A percentile compares a stretch with the other conserved stretches of the same genome.
Conservation (phyloP, 768 basidiomycete genomes). For the Naganishia kalamii region DNA sequence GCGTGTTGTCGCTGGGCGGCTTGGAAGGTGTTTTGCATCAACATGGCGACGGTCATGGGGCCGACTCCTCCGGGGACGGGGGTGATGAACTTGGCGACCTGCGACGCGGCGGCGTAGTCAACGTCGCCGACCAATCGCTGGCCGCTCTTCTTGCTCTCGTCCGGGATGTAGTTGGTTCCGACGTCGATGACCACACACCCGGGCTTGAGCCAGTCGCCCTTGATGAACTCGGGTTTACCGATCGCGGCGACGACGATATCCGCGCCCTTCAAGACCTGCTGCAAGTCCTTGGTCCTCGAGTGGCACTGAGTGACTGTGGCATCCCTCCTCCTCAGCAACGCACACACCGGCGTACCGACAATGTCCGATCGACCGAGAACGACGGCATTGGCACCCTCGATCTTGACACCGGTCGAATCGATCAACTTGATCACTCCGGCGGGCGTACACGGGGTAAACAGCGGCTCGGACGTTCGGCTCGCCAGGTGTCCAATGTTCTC, state of each 20-base stretch:
- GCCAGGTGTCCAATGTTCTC: conserved; percentile 95
- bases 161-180: conserved; percentile 91
- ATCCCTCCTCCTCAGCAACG: conserved; percentile 79
- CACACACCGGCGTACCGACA: conserved; percentile 89
- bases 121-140: conserved; percentile 95
- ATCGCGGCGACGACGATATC: conserved; percentile 97
- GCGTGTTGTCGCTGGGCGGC: conserved; percentile 79
- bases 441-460: conserved; percentile 93
- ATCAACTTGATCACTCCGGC: conserved; percentile 84
- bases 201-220: conserved; percentile 90
- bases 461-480: conserved; percentile 77
- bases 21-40: conserved; percentile 87
- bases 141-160: conserved; percentile 85
- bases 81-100: conserved; percentile 81
- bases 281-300: conserved; percentile 75
- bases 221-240: conserved; percentile 80
- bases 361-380: conserved; percentile 97
- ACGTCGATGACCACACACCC: conserved; percentile 96
- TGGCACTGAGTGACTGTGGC: conserved; percentile 99
- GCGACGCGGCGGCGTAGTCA: conserved; percentile 68
- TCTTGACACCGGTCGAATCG: conserved; percentile 67
- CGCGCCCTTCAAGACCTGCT: conserved; percentile 68
- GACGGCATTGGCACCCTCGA: conserved; percentile 75
- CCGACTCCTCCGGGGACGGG: conserved; percentile 98
- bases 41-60: conserved; percentile 98